These are phyloP conservation scores for Phyllosticta citribraziliensis DNA, from an alignment of 2,329 filamentous ascomycete species.

Conservation along the genomic window DNA sequence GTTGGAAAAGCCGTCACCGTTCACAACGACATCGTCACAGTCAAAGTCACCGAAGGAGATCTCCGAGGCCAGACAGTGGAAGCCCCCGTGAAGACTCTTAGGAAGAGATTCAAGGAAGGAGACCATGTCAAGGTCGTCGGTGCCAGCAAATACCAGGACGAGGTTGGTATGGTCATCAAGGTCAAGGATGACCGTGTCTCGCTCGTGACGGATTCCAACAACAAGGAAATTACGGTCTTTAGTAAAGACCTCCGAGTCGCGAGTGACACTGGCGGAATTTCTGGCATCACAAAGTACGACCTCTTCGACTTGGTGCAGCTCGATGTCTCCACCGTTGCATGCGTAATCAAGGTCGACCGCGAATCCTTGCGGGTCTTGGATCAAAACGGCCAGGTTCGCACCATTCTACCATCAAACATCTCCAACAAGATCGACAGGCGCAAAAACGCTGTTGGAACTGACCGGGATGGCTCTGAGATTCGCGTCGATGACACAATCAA, in stretches of 20 bases:
- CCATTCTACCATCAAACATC: slow-evolving; percentile 82
- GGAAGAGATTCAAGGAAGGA: slow-evolving; percentile 85
- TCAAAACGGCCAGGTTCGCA: slow-evolving; percentile 74
- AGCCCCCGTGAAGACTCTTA: slow-evolving; percentile 81
- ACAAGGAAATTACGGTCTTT: slow-evolving; percentile 92
- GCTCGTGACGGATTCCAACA: slow-evolving; percentile 82
- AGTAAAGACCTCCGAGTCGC: slow-evolving; percentile 94
- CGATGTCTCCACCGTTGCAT: slow-evolving; percentile 83
- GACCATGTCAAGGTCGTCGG: slow-evolving; percentile 99
- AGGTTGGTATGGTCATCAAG: slow-evolving; percentile 93
- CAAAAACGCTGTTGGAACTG: slow-evolving; percentile 78
- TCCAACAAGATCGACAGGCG: slow-evolving; percentile 78
- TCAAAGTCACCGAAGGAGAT: slow-evolving; percentile 74
- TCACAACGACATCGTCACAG: slow-evolving; percentile 82
- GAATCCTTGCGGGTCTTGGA: slow-evolving; percentile 86
- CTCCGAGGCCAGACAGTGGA: slow-evolving; percentile 78
- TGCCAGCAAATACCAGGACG: slow-evolving; percentile 85
- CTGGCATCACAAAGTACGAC: slow-evolving; percentile 77
- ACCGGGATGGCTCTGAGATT: slow-evolving; percentile 89
- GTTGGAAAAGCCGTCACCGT: slow-evolving; percentile 78
- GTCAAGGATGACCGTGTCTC: slow-evolving; percentile 90
- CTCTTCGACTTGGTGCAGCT: slow-evolving; percentile 92
- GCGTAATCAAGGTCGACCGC: slow-evolving; percentile 88
- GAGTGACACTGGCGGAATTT: slow-evolving; percentile 79
- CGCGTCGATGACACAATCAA: slow-evolving; percentile 85